A percentile compares a stretch with the other conserved stretches of the same genome.
Conservation (phyloP, 805 yeast genomes). For the Barnettozyma pratensis region DNA sequence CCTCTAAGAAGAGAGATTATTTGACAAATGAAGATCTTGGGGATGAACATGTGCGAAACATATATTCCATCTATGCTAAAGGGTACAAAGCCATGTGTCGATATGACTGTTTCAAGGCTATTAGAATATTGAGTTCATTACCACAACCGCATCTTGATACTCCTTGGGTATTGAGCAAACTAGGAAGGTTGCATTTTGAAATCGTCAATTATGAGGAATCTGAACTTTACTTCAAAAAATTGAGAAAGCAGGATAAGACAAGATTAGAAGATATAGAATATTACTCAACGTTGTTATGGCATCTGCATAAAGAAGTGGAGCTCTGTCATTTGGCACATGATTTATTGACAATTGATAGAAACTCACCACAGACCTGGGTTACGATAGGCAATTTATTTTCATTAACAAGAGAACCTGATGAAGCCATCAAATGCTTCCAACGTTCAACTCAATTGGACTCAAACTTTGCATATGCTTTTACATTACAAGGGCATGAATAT, state of each 20-base stretch:
- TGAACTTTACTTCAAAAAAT: conserved; percentile 52
- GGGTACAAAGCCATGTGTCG: conserved; percentile 54
- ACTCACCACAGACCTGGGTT: conserved; percentile 87
- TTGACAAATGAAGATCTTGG: conserved; percentile 22
- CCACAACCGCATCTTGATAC: conserved; percentile 61
- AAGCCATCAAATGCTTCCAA: conserved; percentile 82
- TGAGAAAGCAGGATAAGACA: conserved; percentile 69
- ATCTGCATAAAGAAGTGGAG: conserved; percentile 73
- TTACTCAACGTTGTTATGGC: conserved; percentile 91
- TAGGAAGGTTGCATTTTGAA: conserved; percentile 83
- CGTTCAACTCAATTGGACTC: conserved; percentile 68
- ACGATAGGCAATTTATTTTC: conserved; percentile 87
- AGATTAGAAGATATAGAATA: conserved; percentile 86
- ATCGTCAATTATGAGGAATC: conserved; percentile 80
- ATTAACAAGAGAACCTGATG: conserved; percentile 76
- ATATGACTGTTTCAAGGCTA: conserved; percentile 78
- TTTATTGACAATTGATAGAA: conserved; percentile 55
- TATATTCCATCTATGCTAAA: conserved; percentile 53
- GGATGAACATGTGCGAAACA: conserved; percentile 39
- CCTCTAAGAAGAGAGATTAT: conserved; percentile 12
- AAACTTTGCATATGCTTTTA: conserved; percentile 79
- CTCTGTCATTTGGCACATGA: conserved; percentile 82
- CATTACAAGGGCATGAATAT: conserved; percentile 91
- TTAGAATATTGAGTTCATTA: conserved; percentile 58
- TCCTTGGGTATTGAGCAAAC: conserved; percentile 79